Percentiles rank a stretch among this genome's conserved stretches.
These are phyloP conservation scores for Austroboletus festivus DNA, from an alignment of 768 basidiomycete genomes.

Conservation along the genomic window DNA sequence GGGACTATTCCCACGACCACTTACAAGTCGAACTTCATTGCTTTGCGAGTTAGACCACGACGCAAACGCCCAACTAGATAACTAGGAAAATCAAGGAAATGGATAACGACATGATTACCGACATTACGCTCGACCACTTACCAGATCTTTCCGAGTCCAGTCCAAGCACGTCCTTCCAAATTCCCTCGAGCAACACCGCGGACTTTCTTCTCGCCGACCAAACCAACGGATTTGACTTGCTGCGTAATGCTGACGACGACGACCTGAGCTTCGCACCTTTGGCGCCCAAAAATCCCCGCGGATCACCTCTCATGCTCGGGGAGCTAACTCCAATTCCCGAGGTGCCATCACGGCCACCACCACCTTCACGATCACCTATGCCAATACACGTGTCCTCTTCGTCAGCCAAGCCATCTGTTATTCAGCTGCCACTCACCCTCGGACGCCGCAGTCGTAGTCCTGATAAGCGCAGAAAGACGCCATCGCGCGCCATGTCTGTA, in stretches of 20 bases:
- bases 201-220: conserved; percentile 41
- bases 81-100: not conserved
- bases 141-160: conserved; percentile 49
- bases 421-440: conserved; percentile 9
- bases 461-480: conserved; percentile 12
- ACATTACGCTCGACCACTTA: conserved; percentile 51
- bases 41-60: not conserved
- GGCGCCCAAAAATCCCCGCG: conserved; percentile 24
- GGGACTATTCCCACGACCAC: conserved; percentile 20
- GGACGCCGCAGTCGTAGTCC: conserved; percentile 12
- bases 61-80: not conserved
- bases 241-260: conserved; percentile 28
- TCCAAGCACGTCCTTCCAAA: conserved; percentile 47
- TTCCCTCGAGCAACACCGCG: conserved; percentile 39
- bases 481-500: not conserved
- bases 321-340: conserved; percentile 41
- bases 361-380: conserved; percentile 12
- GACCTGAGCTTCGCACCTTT: conserved; percentile 40
- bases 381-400: conserved; percentile 1
- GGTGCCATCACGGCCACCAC: not conserved
- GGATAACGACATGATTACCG: conserved; percentile 28
- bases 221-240: conserved; percentile 38
- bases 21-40: conserved; percentile 8
- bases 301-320: conserved; percentile 35
- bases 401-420: conserved; percentile 16